Percentiles rank a stretch among this genome's conserved stretches.
Evolutionary conservation across 371 early-diverging fungal genomes (phyloP).

Genomic region (Mucor lusitanicus): DNA sequence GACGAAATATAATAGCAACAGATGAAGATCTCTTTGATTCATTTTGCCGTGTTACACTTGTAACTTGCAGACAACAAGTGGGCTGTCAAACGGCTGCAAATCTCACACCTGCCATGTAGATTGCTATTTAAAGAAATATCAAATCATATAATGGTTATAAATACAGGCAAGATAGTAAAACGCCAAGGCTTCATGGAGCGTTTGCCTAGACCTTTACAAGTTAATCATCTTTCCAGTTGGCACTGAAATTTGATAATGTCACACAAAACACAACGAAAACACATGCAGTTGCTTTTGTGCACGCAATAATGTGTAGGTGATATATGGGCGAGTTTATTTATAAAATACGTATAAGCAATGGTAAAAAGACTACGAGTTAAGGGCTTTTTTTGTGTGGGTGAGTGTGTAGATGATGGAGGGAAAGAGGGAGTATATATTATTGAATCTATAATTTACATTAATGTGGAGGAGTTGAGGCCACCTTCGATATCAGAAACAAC

Average conservation of each 20-base stretch:
- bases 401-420: not conserved
- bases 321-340: not conserved
- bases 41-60: not conserved
- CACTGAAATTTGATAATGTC: not conserved
- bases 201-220: not conserved
- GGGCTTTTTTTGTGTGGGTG: not conserved
- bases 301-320: not conserved
- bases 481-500: conserved; percentile 68
- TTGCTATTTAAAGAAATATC: not conserved
- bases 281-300: not conserved
- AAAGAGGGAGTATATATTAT: not conserved
- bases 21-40: not conserved
- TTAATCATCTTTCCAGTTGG: not conserved
- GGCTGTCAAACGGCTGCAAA: not conserved
- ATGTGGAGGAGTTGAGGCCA: conserved; percentile 36
- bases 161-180: not conserved
- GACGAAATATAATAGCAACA: not conserved
- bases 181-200: not conserved
- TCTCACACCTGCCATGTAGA: not conserved
- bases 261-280: not conserved
- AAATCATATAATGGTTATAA: not conserved
- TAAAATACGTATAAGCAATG: too few species aligned
- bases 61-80: not conserved
- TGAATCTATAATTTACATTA: conserved; percentile 21
- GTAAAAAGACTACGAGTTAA: not conserved